Conservation (phyloP, 1,284 basidiomycete species). For the Heterobasidion parviporum region DNA sequence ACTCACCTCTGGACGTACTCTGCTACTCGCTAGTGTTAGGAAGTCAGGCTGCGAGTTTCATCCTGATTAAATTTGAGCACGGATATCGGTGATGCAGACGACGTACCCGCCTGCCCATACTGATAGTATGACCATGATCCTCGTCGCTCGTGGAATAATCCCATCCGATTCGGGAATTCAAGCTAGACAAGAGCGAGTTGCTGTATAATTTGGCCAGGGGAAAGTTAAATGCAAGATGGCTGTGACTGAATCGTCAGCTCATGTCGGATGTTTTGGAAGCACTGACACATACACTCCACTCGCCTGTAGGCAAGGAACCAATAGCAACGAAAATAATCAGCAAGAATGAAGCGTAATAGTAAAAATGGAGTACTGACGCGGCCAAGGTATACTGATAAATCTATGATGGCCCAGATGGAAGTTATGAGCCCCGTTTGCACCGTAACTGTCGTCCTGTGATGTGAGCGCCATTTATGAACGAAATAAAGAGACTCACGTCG, state of each 20-base stretch:
- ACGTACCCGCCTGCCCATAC: neutral
- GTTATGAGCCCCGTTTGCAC: conserved; percentile 21
- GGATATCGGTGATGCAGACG: neutral
- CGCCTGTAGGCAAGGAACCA: neutral
- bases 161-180: conserved; percentile 21
- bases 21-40: conserved; percentile 3
- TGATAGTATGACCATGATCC: neutral
- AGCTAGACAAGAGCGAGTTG: conserved; percentile 24
- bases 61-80: neutral
- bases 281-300: conserved; percentile 4
- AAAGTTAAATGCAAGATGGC: conserved; percentile 23
- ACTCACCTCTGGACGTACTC: conserved; percentile 3
- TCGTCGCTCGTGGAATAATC: neutral
- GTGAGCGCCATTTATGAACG: neutral
- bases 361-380: conserved; percentile 5
- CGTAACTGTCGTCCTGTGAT: conserved; percentile 14
- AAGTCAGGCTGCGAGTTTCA: conserved; percentile 3
- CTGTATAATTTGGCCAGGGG: conserved; percentile 27
- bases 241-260: neutral
- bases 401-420: conserved; percentile 16
- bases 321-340: neutral
- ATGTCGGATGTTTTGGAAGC: neutral
- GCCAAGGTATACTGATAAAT: conserved; percentile 17
- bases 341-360: neutral
- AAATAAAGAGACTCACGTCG: conserved; percentile 3